A percentile compares a stretch with the other conserved stretches of the same genome.
phyloP scores from a whole-genome alignment of 2,329 filamentous ascomycete species.

The Venturia pyrina region DNA sequence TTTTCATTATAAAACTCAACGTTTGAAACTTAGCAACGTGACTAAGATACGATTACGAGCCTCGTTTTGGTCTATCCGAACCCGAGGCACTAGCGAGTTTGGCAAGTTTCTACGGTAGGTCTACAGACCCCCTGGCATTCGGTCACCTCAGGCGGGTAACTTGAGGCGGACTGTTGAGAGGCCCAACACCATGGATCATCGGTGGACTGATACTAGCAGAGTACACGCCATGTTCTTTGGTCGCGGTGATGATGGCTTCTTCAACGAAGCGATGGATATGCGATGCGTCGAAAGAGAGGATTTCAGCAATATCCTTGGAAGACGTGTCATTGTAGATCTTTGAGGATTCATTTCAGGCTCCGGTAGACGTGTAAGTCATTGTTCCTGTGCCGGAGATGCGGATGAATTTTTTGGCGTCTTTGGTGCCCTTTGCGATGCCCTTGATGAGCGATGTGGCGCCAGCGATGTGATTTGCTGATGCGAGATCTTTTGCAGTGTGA shows the following conservation, averaged over 20 bases:
- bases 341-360: not conserved
- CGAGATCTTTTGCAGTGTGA: not conserved
- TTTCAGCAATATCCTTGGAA: not conserved
- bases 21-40: too few species aligned
- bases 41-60: too few species aligned
- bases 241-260: not conserved
- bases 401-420: not conserved
- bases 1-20: too few species aligned
- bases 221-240: not conserved
- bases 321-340: constrained; percentile 7
- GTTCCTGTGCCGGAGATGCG: constrained; percentile 2
- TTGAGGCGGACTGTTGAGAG: too few species aligned
- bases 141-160: too few species aligned
- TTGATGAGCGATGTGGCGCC: not conserved
- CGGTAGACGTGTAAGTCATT: not conserved
- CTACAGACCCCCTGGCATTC: too few species aligned
- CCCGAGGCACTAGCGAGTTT: too few species aligned
- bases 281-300: not conserved
- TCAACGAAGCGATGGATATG: not conserved
- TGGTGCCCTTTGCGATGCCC: not conserved
- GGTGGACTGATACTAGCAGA: not conserved
- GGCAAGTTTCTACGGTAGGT: too few species aligned
- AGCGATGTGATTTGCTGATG: not conserved
- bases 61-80: too few species aligned
- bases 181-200: constrained; percentile 6